phyloP scores from a whole-genome alignment of 176 grass and related monocot genomes.

The Cocos nucifera region DNA sequence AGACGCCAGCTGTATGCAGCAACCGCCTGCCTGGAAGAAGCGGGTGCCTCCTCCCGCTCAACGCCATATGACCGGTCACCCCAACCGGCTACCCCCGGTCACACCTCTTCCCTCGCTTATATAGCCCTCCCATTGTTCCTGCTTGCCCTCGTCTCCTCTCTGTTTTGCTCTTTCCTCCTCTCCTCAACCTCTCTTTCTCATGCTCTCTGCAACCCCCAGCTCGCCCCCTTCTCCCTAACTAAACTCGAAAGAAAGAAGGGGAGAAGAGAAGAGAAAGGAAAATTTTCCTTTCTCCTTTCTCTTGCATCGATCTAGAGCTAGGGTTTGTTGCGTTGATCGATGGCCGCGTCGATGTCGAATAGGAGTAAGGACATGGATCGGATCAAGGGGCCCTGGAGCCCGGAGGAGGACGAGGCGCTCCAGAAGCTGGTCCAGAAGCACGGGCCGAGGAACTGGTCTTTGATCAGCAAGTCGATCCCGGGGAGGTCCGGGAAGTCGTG shows the following conservation, averaged over 20 bases:
- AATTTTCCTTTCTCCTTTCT: too few relatives aligned
- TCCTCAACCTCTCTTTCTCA: too few relatives aligned
- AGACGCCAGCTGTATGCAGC: constrained; percentile 1
- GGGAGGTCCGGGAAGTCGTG: constrained; percentile 80
- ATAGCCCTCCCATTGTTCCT: not conserved
- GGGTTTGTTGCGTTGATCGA: not conserved
- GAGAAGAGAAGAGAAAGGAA: too few relatives aligned
- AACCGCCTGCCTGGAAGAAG: not conserved
- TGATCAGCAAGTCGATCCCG: constrained; percentile 79
- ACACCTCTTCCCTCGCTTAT: not conserved
- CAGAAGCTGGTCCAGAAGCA: constrained; percentile 55
- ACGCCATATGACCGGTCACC: constrained; percentile 3
- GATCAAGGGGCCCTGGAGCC: too few relatives aligned
- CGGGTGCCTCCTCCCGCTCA: not conserved
- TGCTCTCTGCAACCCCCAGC: too few relatives aligned
- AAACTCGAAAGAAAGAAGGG: too few relatives aligned
- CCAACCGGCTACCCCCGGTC: not conserved
- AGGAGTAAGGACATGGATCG: too few relatives aligned
- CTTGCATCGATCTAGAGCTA: not conserved
- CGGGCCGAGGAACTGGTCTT: constrained; percentile 78
- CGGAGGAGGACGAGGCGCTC: too few relatives aligned
- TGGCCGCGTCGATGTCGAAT: too few relatives aligned
- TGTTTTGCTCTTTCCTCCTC: too few relatives aligned
- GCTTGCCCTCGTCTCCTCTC: too few relatives aligned
- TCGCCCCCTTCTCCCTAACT: too few relatives aligned